Conservation (phyloP, 495 filamentous ascomycete genomes). For the Podospora anserina region DNA sequence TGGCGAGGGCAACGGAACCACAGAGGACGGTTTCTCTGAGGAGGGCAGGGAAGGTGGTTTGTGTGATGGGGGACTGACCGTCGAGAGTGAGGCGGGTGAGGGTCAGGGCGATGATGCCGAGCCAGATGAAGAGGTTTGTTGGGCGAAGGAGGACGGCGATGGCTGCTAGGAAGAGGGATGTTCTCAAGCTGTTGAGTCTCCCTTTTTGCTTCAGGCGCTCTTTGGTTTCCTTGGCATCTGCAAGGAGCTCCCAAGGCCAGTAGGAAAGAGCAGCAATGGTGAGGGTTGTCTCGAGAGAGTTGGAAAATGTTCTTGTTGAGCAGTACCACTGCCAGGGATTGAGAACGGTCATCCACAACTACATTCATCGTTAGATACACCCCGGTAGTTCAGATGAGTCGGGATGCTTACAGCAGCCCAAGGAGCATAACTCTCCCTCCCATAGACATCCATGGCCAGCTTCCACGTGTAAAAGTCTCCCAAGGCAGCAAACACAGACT, state of each 20-base stretch:
- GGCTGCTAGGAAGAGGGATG: constrained; percentile 71
- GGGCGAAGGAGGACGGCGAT: constrained; percentile 84
- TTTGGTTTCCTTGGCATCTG: constrained; percentile 34
- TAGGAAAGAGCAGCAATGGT: constrained; percentile 74
- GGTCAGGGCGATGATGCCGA: constrained; percentile 47
- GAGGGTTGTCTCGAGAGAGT: constrained; percentile 84
- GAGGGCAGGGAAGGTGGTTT: constrained; percentile 51
- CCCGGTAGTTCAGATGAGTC: not conserved
- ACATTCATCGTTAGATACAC: not conserved
- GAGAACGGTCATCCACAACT: constrained; percentile 63
- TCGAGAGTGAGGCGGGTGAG: constrained; percentile 41
- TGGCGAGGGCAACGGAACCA: constrained; percentile 59
- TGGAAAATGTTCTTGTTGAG: constrained; percentile 88
- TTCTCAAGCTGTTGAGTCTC: constrained; percentile 53
- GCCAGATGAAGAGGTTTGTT: constrained; percentile 88
- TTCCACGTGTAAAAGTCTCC: constrained; percentile 90
- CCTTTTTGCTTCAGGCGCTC: constrained; percentile 23
- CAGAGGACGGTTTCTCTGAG: constrained; percentile 61
- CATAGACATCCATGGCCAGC: constrained; percentile 70
- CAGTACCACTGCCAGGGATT: constrained; percentile 98
- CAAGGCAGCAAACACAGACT: constrained; percentile 72
- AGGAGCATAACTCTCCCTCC: constrained; percentile 57
- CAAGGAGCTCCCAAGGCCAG: constrained; percentile 76
- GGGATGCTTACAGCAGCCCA: constrained; percentile 58
- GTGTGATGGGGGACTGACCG: constrained; percentile 41